Evolutionary conservation across 2,329 filamentous ascomycete genomes (phyloP).

Genomic region (Neofusicoccum cordaticola): DNA sequence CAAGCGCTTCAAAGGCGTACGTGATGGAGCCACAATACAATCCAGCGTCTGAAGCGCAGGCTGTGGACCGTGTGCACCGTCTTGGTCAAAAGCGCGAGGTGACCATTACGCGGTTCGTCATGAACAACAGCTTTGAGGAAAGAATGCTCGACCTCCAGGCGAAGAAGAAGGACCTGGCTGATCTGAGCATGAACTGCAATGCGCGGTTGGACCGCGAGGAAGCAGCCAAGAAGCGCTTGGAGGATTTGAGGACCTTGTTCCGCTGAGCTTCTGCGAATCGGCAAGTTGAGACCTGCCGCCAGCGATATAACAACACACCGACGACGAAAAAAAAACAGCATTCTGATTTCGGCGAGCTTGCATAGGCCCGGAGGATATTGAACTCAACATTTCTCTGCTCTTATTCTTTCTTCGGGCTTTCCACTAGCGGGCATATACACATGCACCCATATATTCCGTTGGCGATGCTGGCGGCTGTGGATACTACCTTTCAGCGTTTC

Average conservation of each 20-base stretch:
- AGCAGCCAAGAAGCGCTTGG: conserved; percentile 62
- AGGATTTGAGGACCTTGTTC: conserved; percentile 61
- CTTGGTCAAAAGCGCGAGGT: conserved; percentile 84
- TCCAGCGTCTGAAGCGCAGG: conserved; percentile 89
- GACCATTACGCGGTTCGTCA: conserved; percentile 82
- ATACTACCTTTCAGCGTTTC: no score
- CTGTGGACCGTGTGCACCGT: conserved; percentile 87
- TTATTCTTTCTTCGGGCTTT: no score
- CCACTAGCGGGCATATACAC: no score
- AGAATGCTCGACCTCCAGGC: conserved; percentile 86
- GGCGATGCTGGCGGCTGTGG: no score
- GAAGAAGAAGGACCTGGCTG: conserved; percentile 89
- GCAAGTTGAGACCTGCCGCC: no score
- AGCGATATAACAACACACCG: no score
- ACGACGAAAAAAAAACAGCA: no score
- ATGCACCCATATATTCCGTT: no score
- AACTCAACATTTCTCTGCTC: no score
- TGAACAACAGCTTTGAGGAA: conserved; percentile 88
- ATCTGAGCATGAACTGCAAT: conserved; percentile 57
- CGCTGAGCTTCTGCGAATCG: conserved; percentile 19
- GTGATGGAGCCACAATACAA: conserved; percentile 99
- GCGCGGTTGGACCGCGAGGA: conserved; percentile 58
- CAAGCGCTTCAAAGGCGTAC: conserved; percentile 80
- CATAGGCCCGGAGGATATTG: no score
- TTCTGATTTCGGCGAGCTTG: no score